Evolutionary conservation across 2,329 filamentous ascomycete species (phyloP), one percentile per base, ranked within the genome.

Genomic region (Pleoardoris graminearum): DNA sequence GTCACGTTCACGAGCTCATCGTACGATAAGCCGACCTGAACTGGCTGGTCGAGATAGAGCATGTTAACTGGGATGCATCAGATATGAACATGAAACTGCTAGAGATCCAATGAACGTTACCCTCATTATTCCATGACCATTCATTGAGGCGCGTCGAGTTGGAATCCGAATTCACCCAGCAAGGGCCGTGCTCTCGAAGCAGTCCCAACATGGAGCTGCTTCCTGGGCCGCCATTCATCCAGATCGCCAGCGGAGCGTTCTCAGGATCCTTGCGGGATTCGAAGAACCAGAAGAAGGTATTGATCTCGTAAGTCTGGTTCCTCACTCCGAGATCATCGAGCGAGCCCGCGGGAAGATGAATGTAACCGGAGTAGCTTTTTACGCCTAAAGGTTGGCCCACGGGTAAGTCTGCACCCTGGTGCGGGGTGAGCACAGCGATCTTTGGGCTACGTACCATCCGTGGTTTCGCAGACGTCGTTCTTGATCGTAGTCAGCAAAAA

Each of bases 251-350:
- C 0, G 83, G 84, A 0, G 82, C 82, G 60, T 80, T 80, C 7
- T 68, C 62, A 1, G 83, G 78, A 61, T 82, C 77, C 48, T 82
- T 79, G 14, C 83, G 75, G 0, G 82, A 77, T 55, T 85, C 82
- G 59, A 87, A 86, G 63, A 85, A 86, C 81, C 82, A 84, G 66
- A 86, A 87, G 66, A 85, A 86, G 21, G 80, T 84, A 59, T 83
- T 82, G 52, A 83, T 81, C 6, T 79, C 73, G 53, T 82, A 82
- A 10, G 77, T 71, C 56, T 82, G 79, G 22, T 69, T 61, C 23
- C 65, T 59, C 14, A 70, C 64, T 7, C 67, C 67, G 1, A 69
- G 55, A 30, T 74, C 72, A 16, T 68, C 64, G n/a, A 74, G 58
- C 4, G 76, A 71, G 23, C 74, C 75, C 2, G 78, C 76, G 1